Evolutionary conservation across 1,284 basidiomycete genomes (phyloP), one percentile per base, ranked within the genome.

Genomic region (Puccinia horiana): DNA sequence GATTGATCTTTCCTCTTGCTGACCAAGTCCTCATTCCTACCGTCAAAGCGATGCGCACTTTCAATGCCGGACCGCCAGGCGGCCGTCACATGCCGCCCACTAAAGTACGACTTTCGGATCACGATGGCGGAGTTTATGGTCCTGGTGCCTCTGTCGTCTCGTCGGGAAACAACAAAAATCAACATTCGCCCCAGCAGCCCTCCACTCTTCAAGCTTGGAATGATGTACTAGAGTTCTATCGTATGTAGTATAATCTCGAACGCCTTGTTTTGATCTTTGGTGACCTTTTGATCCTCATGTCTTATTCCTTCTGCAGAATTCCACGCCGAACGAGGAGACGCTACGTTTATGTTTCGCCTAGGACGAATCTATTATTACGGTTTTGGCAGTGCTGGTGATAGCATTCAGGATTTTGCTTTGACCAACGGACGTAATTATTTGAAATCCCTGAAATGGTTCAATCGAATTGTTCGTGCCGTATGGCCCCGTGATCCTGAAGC

Each of bases 281-380:
- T 3, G 44, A 37, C 65, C n/a, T 54, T 29, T 2, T 26, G 23
- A 8, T 69, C 11, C 52, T 81, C 29, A 65, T 12, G 6, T 49
- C 52, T 49, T 47, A 44, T 26, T 47, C 9, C 32, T 74, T 29
- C 35, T 65, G 12, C 26, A 81, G 79, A 84, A 29, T 98, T 95
- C 88, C 95, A 96, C 82, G 94, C 95, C 18, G 94, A 97, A 85
- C 91, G 94, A 23, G 93, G 93, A 23, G 93, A 95, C 85, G 91
- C 91, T 72, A 91, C 92, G 84, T 96, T 93, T 86, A 93, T 94
- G 0, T 94, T 93, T 86, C 91, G 93, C 32, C 90, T 98, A 1
- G 95, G 94, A 20, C 92, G 93, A 87, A 92, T 96, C n/a, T 96
- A 92, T 88, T 98, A 98, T 86, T 93, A 94, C 85, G 95, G 95